These are phyloP conservation scores for Scleroderma citrinum DNA, from an alignment of 768 basidiomycete genomes.

Conservation along the genomic window DNA sequence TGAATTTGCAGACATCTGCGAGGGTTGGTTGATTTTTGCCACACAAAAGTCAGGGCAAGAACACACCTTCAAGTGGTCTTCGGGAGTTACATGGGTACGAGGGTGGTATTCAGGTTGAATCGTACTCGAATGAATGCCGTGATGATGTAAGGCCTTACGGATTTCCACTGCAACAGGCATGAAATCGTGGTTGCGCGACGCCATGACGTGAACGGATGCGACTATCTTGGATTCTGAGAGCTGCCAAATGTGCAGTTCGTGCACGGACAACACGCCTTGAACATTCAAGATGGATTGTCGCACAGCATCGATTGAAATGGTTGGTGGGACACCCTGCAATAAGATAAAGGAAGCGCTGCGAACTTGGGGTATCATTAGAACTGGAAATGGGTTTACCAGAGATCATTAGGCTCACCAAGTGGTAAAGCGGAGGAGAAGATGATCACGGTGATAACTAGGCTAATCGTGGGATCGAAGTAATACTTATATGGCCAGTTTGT, in stretches of 20 bases:
- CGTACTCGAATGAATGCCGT: constrained; percentile 92
- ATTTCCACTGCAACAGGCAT: constrained; percentile 87
- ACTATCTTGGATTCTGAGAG: constrained; percentile 93
- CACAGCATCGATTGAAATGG: constrained; percentile 86
- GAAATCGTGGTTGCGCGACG: constrained; percentile 78
- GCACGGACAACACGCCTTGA: constrained; percentile 76
- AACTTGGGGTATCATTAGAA: constrained; percentile 37
- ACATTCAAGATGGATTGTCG: constrained; percentile 75
- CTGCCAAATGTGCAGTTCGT: constrained; percentile 97
- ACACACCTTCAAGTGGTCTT: constrained; percentile 47
- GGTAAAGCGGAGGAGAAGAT: constrained; percentile 96
- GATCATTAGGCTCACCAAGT: constrained; percentile 48
- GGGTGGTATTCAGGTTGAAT: constrained; percentile 84
- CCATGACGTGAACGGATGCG: constrained; percentile 91
- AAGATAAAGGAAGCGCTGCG: constrained; percentile 92
- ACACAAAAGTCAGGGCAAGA: neutral
- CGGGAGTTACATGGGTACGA: constrained; percentile 30
- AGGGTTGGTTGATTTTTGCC: constrained; percentile 3
- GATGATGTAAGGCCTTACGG: constrained; percentile 75
- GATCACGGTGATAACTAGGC: constrained; percentile 89
- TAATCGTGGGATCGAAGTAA: constrained; percentile 91
- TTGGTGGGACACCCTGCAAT: constrained; percentile 88
- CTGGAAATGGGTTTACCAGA: constrained; percentile 5
- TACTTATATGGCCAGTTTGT: constrained; percentile 79
- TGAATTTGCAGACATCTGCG: constrained; percentile 45